Evolutionary conservation across 495 filamentous ascomycete species (phyloP).

Genomic region (Saxophila tyrrhenica): DNA sequence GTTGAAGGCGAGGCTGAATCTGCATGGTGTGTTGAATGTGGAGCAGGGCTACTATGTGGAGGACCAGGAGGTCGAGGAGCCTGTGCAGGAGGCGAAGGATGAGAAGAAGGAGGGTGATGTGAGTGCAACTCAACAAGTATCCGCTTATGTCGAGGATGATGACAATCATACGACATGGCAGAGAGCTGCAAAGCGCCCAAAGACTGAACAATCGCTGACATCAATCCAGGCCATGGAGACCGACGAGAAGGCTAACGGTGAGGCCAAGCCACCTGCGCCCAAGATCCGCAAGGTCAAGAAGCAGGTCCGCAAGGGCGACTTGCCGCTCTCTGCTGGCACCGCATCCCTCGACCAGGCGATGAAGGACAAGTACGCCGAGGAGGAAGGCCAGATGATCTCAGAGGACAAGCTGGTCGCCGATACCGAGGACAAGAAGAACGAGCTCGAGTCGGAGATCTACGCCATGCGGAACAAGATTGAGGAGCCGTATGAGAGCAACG

Average conservation of each 20-base stretch:
- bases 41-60: constrained; percentile 97
- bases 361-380: constrained; percentile 61
- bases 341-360: constrained; percentile 57
- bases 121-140: constrained; percentile 21
- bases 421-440: constrained; percentile 99
- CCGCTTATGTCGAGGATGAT: not conserved
- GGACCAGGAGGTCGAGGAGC: constrained; percentile 95
- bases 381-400: constrained; percentile 84
- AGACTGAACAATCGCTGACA: constrained; percentile 12
- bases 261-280: constrained; percentile 54
- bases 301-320: constrained; percentile 94
- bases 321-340: constrained; percentile 76
- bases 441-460: constrained; percentile 95
- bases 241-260: constrained; percentile 46
- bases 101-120: constrained; percentile 50
- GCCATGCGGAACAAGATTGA: constrained; percentile 89
- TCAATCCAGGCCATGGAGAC: constrained; percentile 78
- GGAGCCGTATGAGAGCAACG: constrained; percentile 40
- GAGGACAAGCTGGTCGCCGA: constrained; percentile 98
- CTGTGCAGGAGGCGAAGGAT: constrained; percentile 48
- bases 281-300: constrained; percentile 99
- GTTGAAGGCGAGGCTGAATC: constrained; percentile 93
- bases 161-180: too few species aligned
- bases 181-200: constrained; percentile 20
- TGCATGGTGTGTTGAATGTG: constrained; percentile 92